phyloP scores from a whole-genome alignment of 2,329 filamentous ascomycete species.

The Penicillium sp. region DNA sequence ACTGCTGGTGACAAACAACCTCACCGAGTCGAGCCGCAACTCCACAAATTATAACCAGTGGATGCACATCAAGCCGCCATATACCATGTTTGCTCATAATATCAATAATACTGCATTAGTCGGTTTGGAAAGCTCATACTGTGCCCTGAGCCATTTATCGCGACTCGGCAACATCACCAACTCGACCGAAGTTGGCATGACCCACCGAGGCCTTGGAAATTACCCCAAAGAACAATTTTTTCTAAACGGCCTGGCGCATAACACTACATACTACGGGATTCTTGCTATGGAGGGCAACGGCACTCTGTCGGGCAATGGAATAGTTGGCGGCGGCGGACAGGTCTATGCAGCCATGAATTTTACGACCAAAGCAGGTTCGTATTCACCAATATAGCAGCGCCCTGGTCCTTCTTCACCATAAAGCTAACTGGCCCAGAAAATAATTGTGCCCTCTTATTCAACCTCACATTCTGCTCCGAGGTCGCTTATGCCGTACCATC shows the following conservation, averaged over 20 bases:
- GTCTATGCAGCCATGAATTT: conserved; percentile 77
- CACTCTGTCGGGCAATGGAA: conserved; percentile 57
- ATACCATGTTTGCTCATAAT: conserved; percentile 76
- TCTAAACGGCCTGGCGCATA: conserved; percentile 72
- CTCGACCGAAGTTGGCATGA: conserved; percentile 67
- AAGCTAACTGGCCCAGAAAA: conserved; percentile 56
- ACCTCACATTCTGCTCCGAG: conserved; percentile 85
- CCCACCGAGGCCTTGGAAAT: conserved; percentile 66
- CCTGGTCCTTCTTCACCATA: conserved; percentile 26
- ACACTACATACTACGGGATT: conserved; percentile 72
- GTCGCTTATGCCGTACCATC: conserved; percentile 90
- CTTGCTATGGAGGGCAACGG: conserved; percentile 66
- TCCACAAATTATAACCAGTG: conserved; percentile 57
- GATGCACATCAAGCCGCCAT: conserved; percentile 67
- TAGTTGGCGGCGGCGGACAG: conserved; percentile 72
- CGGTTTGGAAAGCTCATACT: conserved; percentile 80
- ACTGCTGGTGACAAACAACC: conserved; percentile 75
- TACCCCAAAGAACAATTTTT: conserved; percentile 88
- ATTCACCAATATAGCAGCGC: background rate
- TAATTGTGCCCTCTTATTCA: conserved; percentile 84
- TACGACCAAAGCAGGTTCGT: conserved; percentile 72
- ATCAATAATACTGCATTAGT: conserved; percentile 61
- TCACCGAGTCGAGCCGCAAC: conserved; percentile 55
- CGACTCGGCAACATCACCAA: conserved; percentile 66
- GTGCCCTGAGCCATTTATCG: conserved; percentile 72